phyloP scores from a whole-genome alignment of 148 eudicot genomes.

The Rhododendron vialii region DNA sequence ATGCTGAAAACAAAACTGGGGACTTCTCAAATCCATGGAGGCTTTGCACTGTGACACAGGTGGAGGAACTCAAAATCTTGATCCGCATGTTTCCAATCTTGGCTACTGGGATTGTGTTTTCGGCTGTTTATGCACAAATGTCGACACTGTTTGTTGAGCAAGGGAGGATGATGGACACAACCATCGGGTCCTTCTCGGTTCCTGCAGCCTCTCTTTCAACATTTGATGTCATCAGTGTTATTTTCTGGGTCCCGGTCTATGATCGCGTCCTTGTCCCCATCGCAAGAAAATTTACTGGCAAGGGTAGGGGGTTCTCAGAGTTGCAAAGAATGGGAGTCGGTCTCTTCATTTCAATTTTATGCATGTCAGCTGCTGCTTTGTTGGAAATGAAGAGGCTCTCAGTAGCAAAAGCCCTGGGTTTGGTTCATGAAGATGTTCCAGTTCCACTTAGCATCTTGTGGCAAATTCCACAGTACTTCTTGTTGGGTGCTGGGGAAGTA shows the following conservation, averaged over 20 bases:
- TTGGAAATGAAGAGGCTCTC: conserved; percentile 44
- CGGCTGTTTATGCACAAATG: conserved; percentile 47
- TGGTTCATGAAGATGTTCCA: conserved; percentile 31
- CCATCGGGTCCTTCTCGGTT: conserved; percentile 35
- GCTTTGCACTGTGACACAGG: conserved; percentile 50
- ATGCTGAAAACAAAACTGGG: conserved; percentile 23
- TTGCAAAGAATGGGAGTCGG: conserved; percentile 57
- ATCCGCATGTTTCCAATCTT: conserved; percentile 52
- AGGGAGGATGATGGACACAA: conserved; percentile 46
- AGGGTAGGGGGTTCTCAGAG: conserved; percentile 42
- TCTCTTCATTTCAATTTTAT: conserved; percentile 34
- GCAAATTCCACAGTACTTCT: conserved; percentile 48
- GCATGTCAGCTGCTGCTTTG: conserved; percentile 49
- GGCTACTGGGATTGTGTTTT: conserved; percentile 45
- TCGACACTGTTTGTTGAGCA: conserved; percentile 49
- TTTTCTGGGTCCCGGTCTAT: conserved; percentile 48
- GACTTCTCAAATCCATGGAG: conserved; percentile 36
- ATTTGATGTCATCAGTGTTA: conserved; percentile 40
- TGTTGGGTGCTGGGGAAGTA: conserved; percentile 49
- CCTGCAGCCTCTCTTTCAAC: conserved; percentile 44
- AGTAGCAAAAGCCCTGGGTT: conserved; percentile 28
- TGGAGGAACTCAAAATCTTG: conserved; percentile 48
- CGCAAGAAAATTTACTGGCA: conserved; percentile 35
- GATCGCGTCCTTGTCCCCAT: conserved; percentile 37
- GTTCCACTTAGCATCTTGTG: conserved; percentile 40